A percentile compares a stretch with the other conserved stretches of the same genome.
Conservation (phyloP, 108 stramenopile genomes). For the Conticribra guillardii region DNA sequence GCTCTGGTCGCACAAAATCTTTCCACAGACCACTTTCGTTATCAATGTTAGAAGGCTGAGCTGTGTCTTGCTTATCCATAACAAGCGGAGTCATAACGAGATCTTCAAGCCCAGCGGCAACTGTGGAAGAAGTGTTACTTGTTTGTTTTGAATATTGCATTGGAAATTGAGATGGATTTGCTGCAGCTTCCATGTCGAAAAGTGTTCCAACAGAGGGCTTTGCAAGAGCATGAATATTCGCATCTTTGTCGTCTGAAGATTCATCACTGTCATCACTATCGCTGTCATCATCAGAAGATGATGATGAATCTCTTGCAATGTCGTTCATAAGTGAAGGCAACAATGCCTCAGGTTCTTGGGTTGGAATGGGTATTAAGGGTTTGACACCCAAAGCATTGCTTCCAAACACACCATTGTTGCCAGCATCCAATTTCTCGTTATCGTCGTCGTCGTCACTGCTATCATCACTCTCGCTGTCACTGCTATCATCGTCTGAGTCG, state of each 20-base stretch:
- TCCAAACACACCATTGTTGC: conserved; percentile 3
- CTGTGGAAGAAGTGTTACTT: conserved; percentile 16
- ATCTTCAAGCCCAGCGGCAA: conserved; percentile 69
- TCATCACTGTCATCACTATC: conserved; percentile 42
- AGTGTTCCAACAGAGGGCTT: conserved; percentile 30
- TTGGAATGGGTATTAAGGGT: conserved; percentile 1
- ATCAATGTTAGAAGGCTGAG: conserved; percentile 19
- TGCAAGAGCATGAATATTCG: neutral
- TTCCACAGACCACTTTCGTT: conserved; percentile 68
- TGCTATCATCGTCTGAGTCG: conserved; percentile 43
- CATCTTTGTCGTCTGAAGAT: conserved; percentile 4
- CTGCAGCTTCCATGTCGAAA: conserved; percentile 23
- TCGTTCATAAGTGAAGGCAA: conserved; percentile 26
- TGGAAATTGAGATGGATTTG: conserved; percentile 7
- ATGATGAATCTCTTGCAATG: conserved; percentile 18
- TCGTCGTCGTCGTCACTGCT: conserved; percentile 23
- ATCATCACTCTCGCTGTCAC: conserved; percentile 39
- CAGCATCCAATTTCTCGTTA: neutral
- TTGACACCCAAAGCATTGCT: conserved; percentile 16
- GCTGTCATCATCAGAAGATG: conserved; percentile 39
- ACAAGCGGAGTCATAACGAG: conserved; percentile 82
- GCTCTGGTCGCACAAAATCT: conserved; percentile 72
- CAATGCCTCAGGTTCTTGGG: conserved; percentile 9
- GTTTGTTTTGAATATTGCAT: conserved; percentile 20
- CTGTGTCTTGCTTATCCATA: conserved; percentile 39